These are phyloP conservation scores for Flaveria trinervia DNA, from an alignment of 129 eudicot species.

Conservation along the genomic window DNA sequence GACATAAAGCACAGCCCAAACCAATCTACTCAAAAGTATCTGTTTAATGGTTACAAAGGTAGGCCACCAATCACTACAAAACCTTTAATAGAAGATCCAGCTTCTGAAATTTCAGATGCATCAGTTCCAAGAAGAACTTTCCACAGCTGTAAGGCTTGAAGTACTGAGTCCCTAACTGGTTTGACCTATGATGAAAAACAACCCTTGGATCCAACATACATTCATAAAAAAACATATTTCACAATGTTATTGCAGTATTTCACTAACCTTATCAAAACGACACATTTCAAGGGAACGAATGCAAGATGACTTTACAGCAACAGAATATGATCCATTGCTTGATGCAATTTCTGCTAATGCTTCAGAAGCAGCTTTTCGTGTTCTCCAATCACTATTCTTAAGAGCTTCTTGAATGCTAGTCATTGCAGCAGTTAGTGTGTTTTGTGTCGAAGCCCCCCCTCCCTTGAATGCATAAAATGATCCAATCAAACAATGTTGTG, in stretches of 20 bases:
- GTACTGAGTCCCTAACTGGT: conserved; percentile 88
- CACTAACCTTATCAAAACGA: conserved; percentile 84
- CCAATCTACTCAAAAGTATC: not conserved
- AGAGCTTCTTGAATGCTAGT: conserved; percentile 84
- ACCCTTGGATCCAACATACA: conserved; percentile 27
- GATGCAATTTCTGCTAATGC: conserved; percentile 79
- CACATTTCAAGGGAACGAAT: conserved; percentile 77
- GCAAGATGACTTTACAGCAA: conserved; percentile 66
- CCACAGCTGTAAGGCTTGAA: conserved; percentile 88
- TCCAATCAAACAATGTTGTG: no score
- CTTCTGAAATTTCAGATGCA: conserved; percentile 74
- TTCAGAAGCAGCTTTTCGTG: conserved; percentile 82
- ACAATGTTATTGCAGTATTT: conserved; percentile 1
- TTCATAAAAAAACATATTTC: conserved; percentile 3
- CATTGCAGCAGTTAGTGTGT: conserved; percentile 62
- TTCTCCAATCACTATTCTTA: conserved; percentile 79
- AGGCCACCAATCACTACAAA: conserved; percentile 20
- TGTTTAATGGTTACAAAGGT: conserved; percentile 1
- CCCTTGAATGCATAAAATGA: conserved; percentile 48
- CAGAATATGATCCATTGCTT: conserved; percentile 55
- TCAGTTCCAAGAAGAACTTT: conserved; percentile 60
- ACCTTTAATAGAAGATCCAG: conserved; percentile 88
- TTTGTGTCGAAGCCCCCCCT: conserved; percentile 75
- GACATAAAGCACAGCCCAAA: conserved; percentile 3
- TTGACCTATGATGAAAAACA: conserved; percentile 59